Evolutionary conservation across 768 basidiomycete species (phyloP), one percentile per base, ranked within the genome.

Genomic region (Leccinum fibrillosum): DNA sequence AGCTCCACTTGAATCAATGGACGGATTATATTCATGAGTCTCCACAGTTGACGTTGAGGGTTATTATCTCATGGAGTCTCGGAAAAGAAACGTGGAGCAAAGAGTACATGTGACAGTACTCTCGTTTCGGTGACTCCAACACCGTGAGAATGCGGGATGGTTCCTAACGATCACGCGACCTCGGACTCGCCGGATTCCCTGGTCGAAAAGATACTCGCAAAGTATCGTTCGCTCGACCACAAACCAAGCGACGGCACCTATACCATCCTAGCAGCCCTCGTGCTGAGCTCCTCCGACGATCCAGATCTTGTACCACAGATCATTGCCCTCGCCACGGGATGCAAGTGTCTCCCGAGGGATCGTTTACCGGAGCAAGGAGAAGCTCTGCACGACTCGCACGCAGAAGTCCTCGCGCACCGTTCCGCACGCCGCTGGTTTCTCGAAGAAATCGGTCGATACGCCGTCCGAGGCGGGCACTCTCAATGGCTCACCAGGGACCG

Each of bases 331-430:
- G 86, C 81, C 1, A 90, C 92, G 8, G 94, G 95, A 11, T 88
- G 89, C 3, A 96, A 96, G 75, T 93, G 90, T 64, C 80, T 94
- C 0, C 90, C 95, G 2, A 79, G 74, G 4, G 64, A 67, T 4
- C 80, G 80, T 54, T 75, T 93, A 19, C 85, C 93, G 0, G 64
- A 71, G 5, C 76, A 77, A 28, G 95, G 95, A 0, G 92, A 96
- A 66, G 80, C 85, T 1, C 62, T 97, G 17, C 93, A 95, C 66
- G 95, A 97, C 66, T 87, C 83, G 53, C 95, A 98, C 70, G 95
- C 95, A 10, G 95, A 98, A 72, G 83, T 95, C 21, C 78, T 97
- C n/a, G 93, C 93, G 2, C 82, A 92, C 19, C 80, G 95, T 30
- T 86, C 87, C 9, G 85, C 88, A 0, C 69, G 88, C 45, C 80